Conservation (phyloP, 139 green algal genomes). For the Micractinium sp. region DNA sequence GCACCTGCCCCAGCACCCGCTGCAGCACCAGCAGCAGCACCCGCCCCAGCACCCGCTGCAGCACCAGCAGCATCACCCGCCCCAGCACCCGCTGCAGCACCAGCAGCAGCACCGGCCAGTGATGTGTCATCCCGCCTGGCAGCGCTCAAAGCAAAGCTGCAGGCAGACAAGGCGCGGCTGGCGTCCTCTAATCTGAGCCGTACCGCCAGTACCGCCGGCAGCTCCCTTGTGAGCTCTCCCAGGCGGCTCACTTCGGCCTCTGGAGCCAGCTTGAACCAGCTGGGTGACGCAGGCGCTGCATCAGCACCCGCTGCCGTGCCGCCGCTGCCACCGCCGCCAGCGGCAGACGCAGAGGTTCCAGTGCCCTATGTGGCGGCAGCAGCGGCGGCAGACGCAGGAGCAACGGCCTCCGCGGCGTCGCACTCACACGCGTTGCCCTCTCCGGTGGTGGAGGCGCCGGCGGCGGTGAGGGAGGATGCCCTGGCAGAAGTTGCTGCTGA, state of each 20-base stretch:
- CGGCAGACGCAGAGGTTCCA: background rate
- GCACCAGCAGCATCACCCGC: too few species aligned
- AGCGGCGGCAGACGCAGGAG: background rate
- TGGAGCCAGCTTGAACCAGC: background rate
- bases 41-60: background rate
- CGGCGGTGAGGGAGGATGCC: background rate
- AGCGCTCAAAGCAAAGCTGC: constrained; percentile 42
- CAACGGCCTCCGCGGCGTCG: background rate
- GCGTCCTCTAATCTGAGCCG: background rate
- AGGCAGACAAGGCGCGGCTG: constrained; percentile 27
- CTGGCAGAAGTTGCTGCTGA: background rate
- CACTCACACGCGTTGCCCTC: background rate
- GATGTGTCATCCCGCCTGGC: constrained; percentile 40
- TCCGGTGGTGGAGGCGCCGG: background rate
- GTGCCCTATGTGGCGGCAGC: background rate
- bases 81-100: background rate
- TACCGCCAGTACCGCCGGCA: constrained; percentile 1
- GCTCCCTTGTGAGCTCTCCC: background rate
- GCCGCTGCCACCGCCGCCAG: background rate
- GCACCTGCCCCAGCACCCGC: background rate
- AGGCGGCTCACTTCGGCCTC: background rate
- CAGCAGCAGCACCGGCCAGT: background rate
- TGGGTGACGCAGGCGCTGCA: background rate
- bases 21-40: background rate
- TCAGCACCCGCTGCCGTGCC: background rate